Evolutionary conservation across 1,284 basidiomycete genomes (phyloP).

Genomic region (Omphalotus olearius): DNA sequence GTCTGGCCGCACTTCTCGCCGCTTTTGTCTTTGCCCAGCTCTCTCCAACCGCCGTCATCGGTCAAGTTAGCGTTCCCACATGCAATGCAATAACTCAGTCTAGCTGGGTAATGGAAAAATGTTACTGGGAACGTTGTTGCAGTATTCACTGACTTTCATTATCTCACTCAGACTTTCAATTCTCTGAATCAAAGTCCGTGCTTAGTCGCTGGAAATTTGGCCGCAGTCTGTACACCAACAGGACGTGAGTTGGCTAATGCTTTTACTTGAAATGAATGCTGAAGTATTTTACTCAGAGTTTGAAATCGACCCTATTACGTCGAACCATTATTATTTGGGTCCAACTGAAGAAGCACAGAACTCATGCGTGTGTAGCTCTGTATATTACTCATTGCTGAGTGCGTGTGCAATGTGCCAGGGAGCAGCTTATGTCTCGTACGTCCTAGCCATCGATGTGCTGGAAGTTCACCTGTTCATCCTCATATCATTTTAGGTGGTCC

Average conservation of each 20-base stretch:
- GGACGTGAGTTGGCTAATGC: neutral
- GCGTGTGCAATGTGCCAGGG: conserved; percentile 6
- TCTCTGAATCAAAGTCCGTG: conserved; percentile 2
- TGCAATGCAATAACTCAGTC: too few species aligned
- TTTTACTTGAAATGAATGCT: neutral
- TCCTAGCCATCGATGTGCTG: neutral
- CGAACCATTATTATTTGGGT: neutral
- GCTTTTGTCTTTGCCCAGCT: too few species aligned
- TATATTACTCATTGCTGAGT: conserved; percentile 4
- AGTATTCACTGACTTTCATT: too few species aligned
- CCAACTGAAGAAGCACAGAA: neutral
- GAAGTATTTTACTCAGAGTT: neutral
- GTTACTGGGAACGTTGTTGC: too few species aligned
- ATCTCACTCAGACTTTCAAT: neutral
- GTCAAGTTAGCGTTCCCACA: too few species aligned
- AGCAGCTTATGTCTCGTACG: neutral
- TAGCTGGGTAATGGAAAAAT: too few species aligned
- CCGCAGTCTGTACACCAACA: neutral
- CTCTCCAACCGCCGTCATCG: too few species aligned
- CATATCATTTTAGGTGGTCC: neutral
- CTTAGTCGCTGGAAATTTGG: conserved; percentile 6
- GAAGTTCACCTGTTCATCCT: neutral
- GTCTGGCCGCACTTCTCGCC: too few species aligned
- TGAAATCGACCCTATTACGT: neutral
- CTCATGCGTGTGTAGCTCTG: conserved; percentile 2